A percentile compares a stretch with the other conserved stretches of the same genome.
These are phyloP conservation scores for Tilletiaria anomala DNA, from an alignment of 1,284 basidiomycete species.

Conservation along the genomic window DNA sequence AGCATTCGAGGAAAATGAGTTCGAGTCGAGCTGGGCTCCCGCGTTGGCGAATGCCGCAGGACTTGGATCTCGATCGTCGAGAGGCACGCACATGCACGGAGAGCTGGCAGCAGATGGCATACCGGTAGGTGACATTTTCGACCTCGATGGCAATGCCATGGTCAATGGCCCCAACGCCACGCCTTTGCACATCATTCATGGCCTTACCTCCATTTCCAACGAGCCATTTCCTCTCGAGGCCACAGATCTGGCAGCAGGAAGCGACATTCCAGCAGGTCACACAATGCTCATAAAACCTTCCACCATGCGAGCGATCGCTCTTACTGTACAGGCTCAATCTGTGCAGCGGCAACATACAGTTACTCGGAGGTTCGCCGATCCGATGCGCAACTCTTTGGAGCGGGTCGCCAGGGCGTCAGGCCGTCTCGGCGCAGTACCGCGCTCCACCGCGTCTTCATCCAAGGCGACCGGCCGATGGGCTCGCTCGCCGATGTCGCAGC, in stretches of 20 bases:
- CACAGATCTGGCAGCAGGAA: constrained; percentile 19
- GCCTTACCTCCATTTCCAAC: constrained; percentile 25
- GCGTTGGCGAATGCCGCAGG: constrained; percentile 23
- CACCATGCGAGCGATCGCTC: constrained; percentile 31
- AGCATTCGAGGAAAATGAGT: constrained; percentile 24
- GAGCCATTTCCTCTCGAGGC: constrained; percentile 32
- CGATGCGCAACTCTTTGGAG: constrained; percentile 22
- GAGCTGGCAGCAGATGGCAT: too few relatives aligned
- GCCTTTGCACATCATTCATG: constrained; percentile 35
- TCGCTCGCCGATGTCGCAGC: too few relatives aligned
- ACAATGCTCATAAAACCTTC: constrained; percentile 19
- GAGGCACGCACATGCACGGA: too few relatives aligned
- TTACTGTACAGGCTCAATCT: constrained; percentile 29
- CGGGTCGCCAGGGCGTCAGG: constrained; percentile 10
- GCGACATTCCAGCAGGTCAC: not conserved
- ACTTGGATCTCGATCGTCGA: too few relatives aligned
- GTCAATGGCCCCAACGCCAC: constrained; percentile 37
- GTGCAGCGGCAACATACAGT: constrained; percentile 29
- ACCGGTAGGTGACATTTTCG: too few relatives aligned
- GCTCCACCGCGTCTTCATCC: not conserved
- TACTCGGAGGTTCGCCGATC: constrained; percentile 32
- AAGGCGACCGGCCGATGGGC: not conserved
- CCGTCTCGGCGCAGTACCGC: not conserved
- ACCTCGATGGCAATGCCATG: too few relatives aligned
- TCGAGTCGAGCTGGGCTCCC: constrained; percentile 27